Evolutionary conservation across 2,329 filamentous ascomycete species (phyloP), one percentile per base, ranked within the genome.

Genomic region (Pseudonectria foliicola): DNA sequence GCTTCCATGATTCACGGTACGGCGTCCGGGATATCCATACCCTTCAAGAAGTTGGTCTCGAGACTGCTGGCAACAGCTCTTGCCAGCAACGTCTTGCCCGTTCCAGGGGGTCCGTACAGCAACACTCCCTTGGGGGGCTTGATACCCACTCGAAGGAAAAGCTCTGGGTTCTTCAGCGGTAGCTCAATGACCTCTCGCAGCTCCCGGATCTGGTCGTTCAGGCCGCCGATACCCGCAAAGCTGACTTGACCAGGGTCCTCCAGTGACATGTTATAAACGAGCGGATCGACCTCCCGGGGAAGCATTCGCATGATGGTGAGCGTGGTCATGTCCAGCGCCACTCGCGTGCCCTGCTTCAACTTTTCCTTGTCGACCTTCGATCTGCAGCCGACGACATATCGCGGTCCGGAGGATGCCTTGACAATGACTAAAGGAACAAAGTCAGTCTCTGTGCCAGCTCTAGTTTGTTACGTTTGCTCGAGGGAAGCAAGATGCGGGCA

Each of bases 241-340:
- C 86, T 95, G 63, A 98, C 83, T 63, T 96, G 90, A 6, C 92
- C 92, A 1, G 92, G 92, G 60, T 98, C 92, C 63, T 98, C 92
- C 52, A 98, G 67, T 13, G 92, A 98, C 92, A 98, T 98, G 73
- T 98, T 98, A 77, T 98, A 98, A 50, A 98, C 92, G 49, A 98
- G 74, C 13, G 92, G 92, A 59, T 98, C 92, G 59, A 98, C 93
- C 70, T 98, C 92, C 62, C 92, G 84, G 40, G 92, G 93, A 30
- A 98, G 75, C 92, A 98, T 98, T 56, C 92, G 86, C 92, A 98
- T 98, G 65, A 98, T 98, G 42, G 92, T 98, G 50, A 98, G 83
- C 13, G 92, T 98, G 33, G 92, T 98, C 92, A 98, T 98, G 58
- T 98, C 92, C 40, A 98, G 81, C 24, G 92, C 90, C 36, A 98